phyloP scores from a whole-genome alignment of 1,284 basidiomycete species.

The Trametes sp. region DNA sequence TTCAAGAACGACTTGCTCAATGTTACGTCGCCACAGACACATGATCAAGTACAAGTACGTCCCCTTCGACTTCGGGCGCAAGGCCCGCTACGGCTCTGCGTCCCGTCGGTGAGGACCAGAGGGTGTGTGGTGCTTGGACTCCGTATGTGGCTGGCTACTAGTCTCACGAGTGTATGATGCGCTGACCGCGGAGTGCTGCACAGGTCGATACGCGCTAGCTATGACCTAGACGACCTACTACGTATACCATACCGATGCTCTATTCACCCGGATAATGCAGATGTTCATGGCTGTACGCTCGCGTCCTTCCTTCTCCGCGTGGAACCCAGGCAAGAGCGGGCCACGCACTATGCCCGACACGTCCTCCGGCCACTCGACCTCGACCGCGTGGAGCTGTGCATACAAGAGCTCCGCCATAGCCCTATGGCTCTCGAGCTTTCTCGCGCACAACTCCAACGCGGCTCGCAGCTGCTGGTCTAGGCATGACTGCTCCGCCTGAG shows the following conservation, averaged over 20 bases:
- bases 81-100: slow-evolving; percentile 68
- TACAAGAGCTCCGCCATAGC: slow-evolving; percentile 59
- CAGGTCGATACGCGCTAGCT: slow-evolving; percentile 15
- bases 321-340: no score
- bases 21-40: slow-evolving; percentile 62
- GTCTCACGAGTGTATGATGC: background rate
- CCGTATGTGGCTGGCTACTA: slow-evolving; percentile 6
- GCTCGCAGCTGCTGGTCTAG: no score
- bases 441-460: slow-evolving; percentile 58
- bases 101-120: slow-evolving; percentile 9
- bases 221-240: slow-evolving; percentile 32
- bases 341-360: no score
- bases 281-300: slow-evolving; percentile 17
- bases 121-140: slow-evolving; percentile 25
- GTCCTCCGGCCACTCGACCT: no score
- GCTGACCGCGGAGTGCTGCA: background rate
- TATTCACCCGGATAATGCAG: slow-evolving; percentile 23
- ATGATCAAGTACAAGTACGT: slow-evolving; percentile 99
- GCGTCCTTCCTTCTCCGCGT: no score
- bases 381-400: slow-evolving; percentile 31
- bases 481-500: slow-evolving; percentile 51
- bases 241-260: slow-evolving; percentile 29
- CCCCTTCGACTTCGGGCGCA: slow-evolving; percentile 91
- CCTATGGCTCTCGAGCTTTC: slow-evolving; percentile 50
- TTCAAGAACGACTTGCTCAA: background rate